Evolutionary conservation across 495 filamentous ascomycete genomes (phyloP).

Genomic region (Aspergillus conjunctus): DNA sequence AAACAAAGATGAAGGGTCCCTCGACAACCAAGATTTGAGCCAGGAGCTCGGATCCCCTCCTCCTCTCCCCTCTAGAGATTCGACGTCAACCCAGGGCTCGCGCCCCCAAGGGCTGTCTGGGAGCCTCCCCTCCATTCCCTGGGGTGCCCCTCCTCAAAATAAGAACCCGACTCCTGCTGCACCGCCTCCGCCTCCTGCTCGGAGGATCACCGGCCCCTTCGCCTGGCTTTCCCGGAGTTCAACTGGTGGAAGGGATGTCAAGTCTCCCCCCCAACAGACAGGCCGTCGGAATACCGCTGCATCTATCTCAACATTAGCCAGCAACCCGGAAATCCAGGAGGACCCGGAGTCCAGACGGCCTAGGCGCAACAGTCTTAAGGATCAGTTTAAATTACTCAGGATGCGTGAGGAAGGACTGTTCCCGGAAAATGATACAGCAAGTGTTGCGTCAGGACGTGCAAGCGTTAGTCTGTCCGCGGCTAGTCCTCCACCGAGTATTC

Average conservation of each 20-base stretch:
- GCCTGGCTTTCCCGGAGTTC: conserved; percentile 82
- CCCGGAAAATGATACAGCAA: conserved; percentile 40
- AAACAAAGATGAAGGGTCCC: conserved; percentile 43
- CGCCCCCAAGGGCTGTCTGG: conserved; percentile 53
- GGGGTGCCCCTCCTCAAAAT: conserved; percentile 45
- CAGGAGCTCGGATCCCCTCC: conserved; percentile 45
- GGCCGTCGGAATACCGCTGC: conserved; percentile 70
- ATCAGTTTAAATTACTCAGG: conserved; percentile 82
- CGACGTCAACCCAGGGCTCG: conserved; percentile 41
- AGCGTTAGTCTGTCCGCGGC: conserved; percentile 54
- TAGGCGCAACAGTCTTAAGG: conserved; percentile 70
- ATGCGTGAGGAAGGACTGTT: conserved; percentile 77
- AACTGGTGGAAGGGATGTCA: conserved; percentile 59
- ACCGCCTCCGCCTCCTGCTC: conserved; percentile 47
- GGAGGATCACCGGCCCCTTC: conserved; percentile 80
- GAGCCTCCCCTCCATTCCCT: conserved; percentile 54
- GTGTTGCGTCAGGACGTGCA: conserved; percentile 41
- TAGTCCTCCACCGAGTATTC: conserved; percentile 54
- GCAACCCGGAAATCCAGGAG: conserved; percentile 72
- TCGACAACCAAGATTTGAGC: conserved; percentile 23
- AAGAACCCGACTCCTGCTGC: conserved; percentile 45
- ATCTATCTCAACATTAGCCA: conserved; percentile 72
- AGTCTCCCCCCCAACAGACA: conserved; percentile 48
- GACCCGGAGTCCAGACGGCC: conserved; percentile 50
- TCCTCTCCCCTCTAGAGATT: conserved; percentile 54